These are phyloP conservation scores for Camellia oleifera DNA, from an alignment of 179 eudicot species.

Conservation along the genomic window DNA sequence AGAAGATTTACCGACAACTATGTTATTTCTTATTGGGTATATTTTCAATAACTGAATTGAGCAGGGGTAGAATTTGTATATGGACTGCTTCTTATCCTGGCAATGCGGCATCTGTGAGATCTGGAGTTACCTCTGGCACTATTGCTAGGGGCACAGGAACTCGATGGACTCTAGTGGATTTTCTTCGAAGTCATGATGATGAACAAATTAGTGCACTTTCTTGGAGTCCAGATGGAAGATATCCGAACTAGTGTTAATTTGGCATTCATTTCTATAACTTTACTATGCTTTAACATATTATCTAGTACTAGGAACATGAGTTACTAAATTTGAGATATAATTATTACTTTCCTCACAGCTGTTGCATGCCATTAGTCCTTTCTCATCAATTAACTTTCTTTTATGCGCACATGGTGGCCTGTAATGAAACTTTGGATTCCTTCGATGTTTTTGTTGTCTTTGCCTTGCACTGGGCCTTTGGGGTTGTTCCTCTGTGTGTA, in stretches of 20 bases:
- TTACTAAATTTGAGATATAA: neutral
- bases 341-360: neutral
- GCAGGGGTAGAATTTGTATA: slow-evolving; percentile 92
- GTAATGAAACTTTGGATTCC: neutral
- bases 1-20: neutral
- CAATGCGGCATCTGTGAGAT: slow-evolving; percentile 82
- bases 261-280: neutral
- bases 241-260: slow-evolving; percentile 44
- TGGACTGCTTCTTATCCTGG: slow-evolving; percentile 98
- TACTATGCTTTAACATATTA: neutral
- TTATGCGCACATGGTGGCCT: too few species aligned
- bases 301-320: neutral
- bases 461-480: neutral
- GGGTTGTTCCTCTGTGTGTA: neutral
- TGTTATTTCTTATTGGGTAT: neutral
- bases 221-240: slow-evolving; percentile 99
- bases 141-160: slow-evolving; percentile 73
- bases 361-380: neutral
- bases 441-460: neutral
- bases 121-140: slow-evolving; percentile 72
- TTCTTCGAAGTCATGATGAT: slow-evolving; percentile 64
- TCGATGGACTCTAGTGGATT: slow-evolving; percentile 91
- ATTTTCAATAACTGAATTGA: slow-evolving; percentile 15
- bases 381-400: neutral
- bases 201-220: slow-evolving; percentile 87